Conservation (phyloP, 2,329 filamentous ascomycete species). For the Pseudogymnoascus sp. region DNA sequence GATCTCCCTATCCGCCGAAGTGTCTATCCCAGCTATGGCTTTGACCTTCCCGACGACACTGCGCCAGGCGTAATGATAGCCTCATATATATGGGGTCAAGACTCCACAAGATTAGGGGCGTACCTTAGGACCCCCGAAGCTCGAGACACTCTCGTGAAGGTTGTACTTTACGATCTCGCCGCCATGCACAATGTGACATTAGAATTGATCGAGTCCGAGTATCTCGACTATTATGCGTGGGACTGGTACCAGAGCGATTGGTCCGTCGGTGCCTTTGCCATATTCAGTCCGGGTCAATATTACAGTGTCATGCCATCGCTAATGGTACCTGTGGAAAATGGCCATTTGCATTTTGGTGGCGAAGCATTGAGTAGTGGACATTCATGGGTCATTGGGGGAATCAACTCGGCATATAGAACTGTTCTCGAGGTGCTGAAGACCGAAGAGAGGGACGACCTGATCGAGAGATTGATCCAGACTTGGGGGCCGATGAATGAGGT, state of each 20-base stretch:
- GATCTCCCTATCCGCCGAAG: slow-evolving; percentile 26
- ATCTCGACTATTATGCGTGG: slow-evolving; percentile 29
- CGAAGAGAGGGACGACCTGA: not conserved
- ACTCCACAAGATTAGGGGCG: slow-evolving; percentile 29
- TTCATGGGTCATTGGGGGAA: slow-evolving; percentile 35
- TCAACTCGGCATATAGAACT: slow-evolving; percentile 31
- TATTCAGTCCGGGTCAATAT: slow-evolving; percentile 37
- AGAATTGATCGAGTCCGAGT: slow-evolving; percentile 13
- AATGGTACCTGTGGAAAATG: slow-evolving; percentile 21
- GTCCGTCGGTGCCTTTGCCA: slow-evolving; percentile 34
- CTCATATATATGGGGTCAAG: slow-evolving; percentile 34
- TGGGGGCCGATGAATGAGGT: slow-evolving; percentile 5
- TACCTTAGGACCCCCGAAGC: slow-evolving; percentile 14
- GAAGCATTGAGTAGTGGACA: slow-evolving; percentile 34
- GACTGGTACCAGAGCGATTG: slow-evolving; percentile 33
- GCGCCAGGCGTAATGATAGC: slow-evolving; percentile 30
- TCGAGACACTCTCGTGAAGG: slow-evolving; percentile 21
- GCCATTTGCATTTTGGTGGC: slow-evolving; percentile 31
- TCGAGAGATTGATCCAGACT: not conserved
- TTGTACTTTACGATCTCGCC: slow-evolving; percentile 24
- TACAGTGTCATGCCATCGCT: slow-evolving; percentile 31
- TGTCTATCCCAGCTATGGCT: slow-evolving; percentile 30
- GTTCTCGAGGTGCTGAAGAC: slow-evolving; percentile 15
- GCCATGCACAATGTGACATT: slow-evolving; percentile 18
- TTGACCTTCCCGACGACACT: slow-evolving; percentile 21